These are phyloP conservation scores for Penicillium frequentans DNA, from an alignment of 2,329 filamentous ascomycete genomes.

Conservation along the genomic window DNA sequence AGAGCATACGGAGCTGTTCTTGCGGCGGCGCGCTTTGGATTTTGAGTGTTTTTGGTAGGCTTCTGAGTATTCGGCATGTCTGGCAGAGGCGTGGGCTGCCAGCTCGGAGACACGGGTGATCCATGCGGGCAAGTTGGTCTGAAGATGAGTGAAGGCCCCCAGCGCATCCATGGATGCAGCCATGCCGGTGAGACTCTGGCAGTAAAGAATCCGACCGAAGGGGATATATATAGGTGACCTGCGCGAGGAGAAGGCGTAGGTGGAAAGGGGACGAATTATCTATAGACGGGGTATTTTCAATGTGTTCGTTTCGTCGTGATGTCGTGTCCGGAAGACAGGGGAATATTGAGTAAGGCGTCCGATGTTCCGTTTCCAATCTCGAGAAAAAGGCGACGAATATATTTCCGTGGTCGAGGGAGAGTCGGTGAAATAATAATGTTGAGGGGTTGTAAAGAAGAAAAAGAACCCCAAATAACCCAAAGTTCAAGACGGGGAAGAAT, in stretches of 20 bases:
- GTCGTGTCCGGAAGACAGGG: neutral
- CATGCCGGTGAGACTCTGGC: neutral
- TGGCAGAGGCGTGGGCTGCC: slow-evolving; percentile 40
- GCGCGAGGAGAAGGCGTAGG: neutral
- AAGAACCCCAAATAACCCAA: neutral
- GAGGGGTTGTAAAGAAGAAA: neutral
- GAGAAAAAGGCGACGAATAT: neutral
- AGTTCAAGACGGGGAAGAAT: neutral
- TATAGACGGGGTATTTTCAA: neutral
- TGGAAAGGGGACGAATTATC: neutral
- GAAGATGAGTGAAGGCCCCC: slow-evolving; percentile 45
- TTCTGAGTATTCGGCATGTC: slow-evolving; percentile 44
- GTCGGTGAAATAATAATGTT: neutral
- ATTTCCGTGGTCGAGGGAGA: neutral
- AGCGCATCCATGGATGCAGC: slow-evolving; percentile 40
- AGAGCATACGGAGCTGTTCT: slow-evolving; percentile 46
- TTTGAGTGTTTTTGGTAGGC: slow-evolving; percentile 40
- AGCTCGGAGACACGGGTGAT: slow-evolving; percentile 44
- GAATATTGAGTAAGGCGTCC: neutral
- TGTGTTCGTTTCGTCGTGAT: slow-evolving; percentile 1
- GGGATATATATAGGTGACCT: neutral
- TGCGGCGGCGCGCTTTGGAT: slow-evolving; percentile 34
- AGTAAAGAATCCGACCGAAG: neutral
- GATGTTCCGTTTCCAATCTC: neutral
- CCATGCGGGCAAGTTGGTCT: slow-evolving; percentile 48